Conservation (phyloP, 805 yeast species). For the Millerozyma miso region DNA sequence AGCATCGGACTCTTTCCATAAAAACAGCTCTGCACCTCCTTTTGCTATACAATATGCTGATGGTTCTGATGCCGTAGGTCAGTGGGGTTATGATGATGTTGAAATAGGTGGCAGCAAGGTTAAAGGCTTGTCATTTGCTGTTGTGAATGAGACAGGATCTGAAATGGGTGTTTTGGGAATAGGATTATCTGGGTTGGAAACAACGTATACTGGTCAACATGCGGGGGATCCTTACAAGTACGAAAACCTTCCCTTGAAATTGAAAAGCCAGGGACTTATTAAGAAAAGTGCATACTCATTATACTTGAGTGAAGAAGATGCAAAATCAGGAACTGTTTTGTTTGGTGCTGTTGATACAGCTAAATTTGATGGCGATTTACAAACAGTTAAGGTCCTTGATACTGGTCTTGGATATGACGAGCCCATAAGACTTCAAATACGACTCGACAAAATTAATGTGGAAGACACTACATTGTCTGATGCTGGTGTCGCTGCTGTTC, state of each 20-base stretch:
- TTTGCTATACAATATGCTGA: conserved; percentile 49
- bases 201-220: conserved; percentile 33
- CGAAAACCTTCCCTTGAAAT: conserved; percentile 36
- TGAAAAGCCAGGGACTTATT: conserved; percentile 30
- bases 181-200: conserved; percentile 67
- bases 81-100: conserved; percentile 63
- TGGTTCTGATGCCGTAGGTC: conserved; percentile 43
- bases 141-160: conserved; percentile 63
- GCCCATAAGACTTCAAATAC: conserved; percentile 48
- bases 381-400: conserved; percentile 41
- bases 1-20: conserved; percentile 33
- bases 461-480: conserved; percentile 14
- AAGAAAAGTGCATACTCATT: conserved; percentile 32
- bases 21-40: conserved; percentile 35
- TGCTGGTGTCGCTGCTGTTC: conserved; percentile 20
- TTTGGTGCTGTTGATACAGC: conserved; percentile 44
- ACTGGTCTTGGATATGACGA: conserved; percentile 26
- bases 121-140: conserved; percentile 60
- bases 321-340: conserved; percentile 29
- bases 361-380: conserved; percentile 31
- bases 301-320: conserved; percentile 24
- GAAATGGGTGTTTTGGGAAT: conserved; percentile 70
- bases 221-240: conserved; percentile 19
- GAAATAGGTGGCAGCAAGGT: conserved; percentile 47
- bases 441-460: conserved; percentile 36